phyloP scores from a whole-genome alignment of 495 filamentous ascomycete species.

The Penicillium subrubescens region DNA sequence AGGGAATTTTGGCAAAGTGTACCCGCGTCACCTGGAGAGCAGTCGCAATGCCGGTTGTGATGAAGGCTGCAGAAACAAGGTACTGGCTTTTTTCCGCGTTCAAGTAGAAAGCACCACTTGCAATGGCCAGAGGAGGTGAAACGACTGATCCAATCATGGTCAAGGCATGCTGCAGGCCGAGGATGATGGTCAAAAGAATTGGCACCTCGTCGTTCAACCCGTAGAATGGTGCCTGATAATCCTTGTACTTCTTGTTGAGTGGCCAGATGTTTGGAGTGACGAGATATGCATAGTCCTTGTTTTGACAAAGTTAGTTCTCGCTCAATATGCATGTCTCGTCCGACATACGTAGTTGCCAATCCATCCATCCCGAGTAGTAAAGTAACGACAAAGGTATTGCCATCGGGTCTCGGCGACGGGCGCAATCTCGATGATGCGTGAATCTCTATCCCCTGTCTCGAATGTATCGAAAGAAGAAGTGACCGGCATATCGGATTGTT shows the following conservation, averaged over 20 bases:
- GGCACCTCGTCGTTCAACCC: constrained; percentile 80
- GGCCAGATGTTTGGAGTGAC: constrained; percentile 72
- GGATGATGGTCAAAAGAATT: constrained; percentile 67
- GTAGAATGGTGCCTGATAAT: constrained; percentile 72
- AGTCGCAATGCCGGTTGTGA: constrained; percentile 77
- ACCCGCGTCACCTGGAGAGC: constrained; percentile 82
- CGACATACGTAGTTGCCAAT: constrained; percentile 65
- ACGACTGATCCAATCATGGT: constrained; percentile 60
- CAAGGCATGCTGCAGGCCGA: constrained; percentile 66
- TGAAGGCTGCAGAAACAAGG: constrained; percentile 80
- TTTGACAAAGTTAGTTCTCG: background rate
- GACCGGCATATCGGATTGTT: background rate
- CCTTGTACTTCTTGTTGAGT: constrained; percentile 66
- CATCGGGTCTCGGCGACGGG: constrained; percentile 26
- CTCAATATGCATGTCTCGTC: background rate
- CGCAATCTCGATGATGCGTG: constrained; percentile 15
- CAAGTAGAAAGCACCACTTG: constrained; percentile 68
- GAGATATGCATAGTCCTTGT: constrained; percentile 67
- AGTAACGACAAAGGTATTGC: constrained; percentile 36
- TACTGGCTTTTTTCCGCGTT: constrained; percentile 62
- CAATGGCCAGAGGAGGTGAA: constrained; percentile 76
- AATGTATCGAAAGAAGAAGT: constrained; percentile 15
- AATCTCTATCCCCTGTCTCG: constrained; percentile 8
- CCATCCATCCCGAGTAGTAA: constrained; percentile 66
- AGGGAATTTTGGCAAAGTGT: constrained; percentile 72